Evolutionary conservation across 2,329 filamentous ascomycete genomes (phyloP).

Genomic region (Alternaria brassicicola): DNA sequence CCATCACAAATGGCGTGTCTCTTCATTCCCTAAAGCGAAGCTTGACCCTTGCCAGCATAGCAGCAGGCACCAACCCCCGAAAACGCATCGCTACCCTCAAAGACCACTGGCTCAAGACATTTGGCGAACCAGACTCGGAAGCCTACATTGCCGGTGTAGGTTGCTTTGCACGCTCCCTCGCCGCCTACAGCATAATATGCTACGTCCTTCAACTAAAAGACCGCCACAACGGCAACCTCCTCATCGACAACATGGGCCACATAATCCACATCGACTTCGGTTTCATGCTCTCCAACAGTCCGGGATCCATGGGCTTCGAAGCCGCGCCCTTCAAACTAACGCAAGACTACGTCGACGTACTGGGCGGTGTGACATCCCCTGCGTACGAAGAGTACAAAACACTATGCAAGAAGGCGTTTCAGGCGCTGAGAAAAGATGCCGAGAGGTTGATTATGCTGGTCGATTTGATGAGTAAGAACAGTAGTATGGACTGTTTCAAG

Average conservation of each 20-base stretch:
- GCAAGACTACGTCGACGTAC: conserved; percentile 82
- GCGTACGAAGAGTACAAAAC: conserved; percentile 78
- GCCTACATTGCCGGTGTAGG: conserved; percentile 74
- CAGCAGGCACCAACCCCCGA: conserved; percentile 73
- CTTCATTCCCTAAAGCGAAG: conserved; percentile 83
- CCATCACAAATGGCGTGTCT: conserved; percentile 87
- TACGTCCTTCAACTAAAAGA: conserved; percentile 87
- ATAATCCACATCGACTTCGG: conserved; percentile 90
- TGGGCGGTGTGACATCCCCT: conserved; percentile 72
- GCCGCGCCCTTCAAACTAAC: conserved; percentile 87
- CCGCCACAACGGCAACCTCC: conserved; percentile 83
- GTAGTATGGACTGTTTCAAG: conserved; percentile 81
- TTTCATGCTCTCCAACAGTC: conserved; percentile 88
- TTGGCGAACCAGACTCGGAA: conserved; percentile 72
- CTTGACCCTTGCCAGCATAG: conserved; percentile 75
- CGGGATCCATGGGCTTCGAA: conserved; percentile 83
- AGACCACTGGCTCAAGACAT: conserved; percentile 81
- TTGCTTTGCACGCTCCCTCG: conserved; percentile 80
- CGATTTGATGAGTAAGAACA: conserved; percentile 81
- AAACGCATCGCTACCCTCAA: conserved; percentile 79
- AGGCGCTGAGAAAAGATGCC: conserved; percentile 77
- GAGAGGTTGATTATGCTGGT: conserved; percentile 83
- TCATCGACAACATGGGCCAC: conserved; percentile 84
- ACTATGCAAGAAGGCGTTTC: conserved; percentile 82
- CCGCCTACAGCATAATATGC: conserved; percentile 83